phyloP scores from a whole-genome alignment of 352 stramenopile genomes.

The Saprolegnia parasitica region DNA sequence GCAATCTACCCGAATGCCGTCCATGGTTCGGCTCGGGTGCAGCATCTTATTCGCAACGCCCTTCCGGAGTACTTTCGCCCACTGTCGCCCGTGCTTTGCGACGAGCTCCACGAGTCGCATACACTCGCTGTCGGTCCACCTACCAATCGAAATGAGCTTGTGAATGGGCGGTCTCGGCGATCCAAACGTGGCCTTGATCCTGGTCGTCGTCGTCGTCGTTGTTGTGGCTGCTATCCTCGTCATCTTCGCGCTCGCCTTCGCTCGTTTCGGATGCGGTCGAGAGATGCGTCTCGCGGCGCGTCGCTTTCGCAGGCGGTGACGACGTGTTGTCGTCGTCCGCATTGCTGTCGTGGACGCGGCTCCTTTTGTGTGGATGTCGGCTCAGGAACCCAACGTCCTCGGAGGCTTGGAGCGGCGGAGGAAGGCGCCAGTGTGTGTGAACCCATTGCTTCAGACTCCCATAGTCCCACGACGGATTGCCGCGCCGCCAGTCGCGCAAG shows the following conservation, averaged over 20 bases:
- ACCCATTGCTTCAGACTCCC: background rate
- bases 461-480: conserved; percentile 1
- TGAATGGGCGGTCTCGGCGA: too few species aligned
- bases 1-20: background rate
- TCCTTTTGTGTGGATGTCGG: too few species aligned
- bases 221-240: too few species aligned
- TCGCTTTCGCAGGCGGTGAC: too few species aligned
- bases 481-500: background rate
- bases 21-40: background rate
- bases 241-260: too few species aligned
- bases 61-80: background rate
- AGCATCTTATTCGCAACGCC: background rate
- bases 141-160: background rate
- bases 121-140: background rate
- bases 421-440: background rate
- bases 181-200: too few species aligned
- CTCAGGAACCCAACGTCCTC: too few species aligned
- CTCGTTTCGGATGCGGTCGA: too few species aligned
- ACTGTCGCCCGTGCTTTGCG: background rate
- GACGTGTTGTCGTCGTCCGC: too few species aligned
- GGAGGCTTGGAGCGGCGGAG: background rate
- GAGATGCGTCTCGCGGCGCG: too few species aligned
- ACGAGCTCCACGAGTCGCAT: background rate
- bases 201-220: too few species aligned
- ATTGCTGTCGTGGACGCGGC: too few species aligned